These are phyloP conservation scores for Colletotrichum simmondsii DNA, from an alignment of 2,329 filamentous ascomycete species.

Conservation along the genomic window DNA sequence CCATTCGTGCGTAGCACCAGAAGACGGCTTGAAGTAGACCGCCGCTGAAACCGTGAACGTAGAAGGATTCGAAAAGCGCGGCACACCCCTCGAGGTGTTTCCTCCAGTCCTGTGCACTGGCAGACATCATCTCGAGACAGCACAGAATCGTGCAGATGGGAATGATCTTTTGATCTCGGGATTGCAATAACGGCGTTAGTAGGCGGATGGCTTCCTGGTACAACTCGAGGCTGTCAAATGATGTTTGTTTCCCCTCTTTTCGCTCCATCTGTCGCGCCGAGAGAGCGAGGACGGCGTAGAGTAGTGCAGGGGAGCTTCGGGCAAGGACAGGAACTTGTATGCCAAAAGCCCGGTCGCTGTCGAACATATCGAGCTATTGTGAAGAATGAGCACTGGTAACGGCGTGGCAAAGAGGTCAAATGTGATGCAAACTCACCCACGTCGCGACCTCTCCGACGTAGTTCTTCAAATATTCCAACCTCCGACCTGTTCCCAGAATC, in stretches of 20 bases:
- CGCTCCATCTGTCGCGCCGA: slow-evolving; percentile 65
- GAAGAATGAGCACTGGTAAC: slow-evolving; percentile 4
- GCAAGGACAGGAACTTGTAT: slow-evolving; percentile 62
- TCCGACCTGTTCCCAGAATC: slow-evolving; percentile 43
- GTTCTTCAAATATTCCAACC: slow-evolving; percentile 56
- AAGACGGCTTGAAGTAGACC: slow-evolving; percentile 66
- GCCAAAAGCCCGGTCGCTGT: slow-evolving; percentile 62
- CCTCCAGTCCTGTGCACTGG: slow-evolving; percentile 59
- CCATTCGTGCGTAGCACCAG: slow-evolving; percentile 70
- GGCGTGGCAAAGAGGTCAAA: not conserved
- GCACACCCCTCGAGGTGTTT: slow-evolving; percentile 68
- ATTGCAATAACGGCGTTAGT: slow-evolving; percentile 47
- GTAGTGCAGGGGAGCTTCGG: slow-evolving; percentile 55
- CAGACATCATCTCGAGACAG: slow-evolving; percentile 56
- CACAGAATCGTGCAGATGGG: slow-evolving; percentile 53
- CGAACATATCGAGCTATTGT: slow-evolving; percentile 66
- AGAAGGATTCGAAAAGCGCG: slow-evolving; percentile 62
- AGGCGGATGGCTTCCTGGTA: slow-evolving; percentile 65
- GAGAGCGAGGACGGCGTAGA: slow-evolving; percentile 64
- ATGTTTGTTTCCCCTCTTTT: slow-evolving; percentile 54
- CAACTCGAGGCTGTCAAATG: slow-evolving; percentile 63
- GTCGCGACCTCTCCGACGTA: slow-evolving; percentile 65
- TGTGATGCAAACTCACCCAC: slow-evolving; percentile 50
- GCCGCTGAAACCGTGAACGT: slow-evolving; percentile 63
- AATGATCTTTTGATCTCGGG: slow-evolving; percentile 45